phyloP scores from a whole-genome alignment of 139 green algal genomes.

The Micromonas commoda region DNA sequence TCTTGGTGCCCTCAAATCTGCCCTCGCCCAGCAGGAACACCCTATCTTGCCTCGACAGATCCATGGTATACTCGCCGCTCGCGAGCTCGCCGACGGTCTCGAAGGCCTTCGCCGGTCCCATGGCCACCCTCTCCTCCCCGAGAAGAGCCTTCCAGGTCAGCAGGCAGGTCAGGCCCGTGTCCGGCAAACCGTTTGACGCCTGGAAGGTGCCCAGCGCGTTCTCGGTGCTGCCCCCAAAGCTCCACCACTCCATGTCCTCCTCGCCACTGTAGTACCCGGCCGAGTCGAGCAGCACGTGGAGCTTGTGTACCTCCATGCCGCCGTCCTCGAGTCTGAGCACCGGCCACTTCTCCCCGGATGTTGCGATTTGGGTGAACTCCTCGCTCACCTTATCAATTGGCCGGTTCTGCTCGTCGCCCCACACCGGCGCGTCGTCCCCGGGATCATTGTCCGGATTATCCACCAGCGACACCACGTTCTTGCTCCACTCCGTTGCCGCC shows the following conservation, averaged over 20 bases:
- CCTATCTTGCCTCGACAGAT: background rate
- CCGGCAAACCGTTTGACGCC: slow-evolving; percentile 10
- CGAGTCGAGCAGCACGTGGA: slow-evolving; percentile 46
- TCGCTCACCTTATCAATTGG: background rate
- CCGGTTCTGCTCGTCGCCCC: background rate
- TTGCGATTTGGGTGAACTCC: background rate
- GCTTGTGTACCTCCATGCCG: slow-evolving; percentile 48
- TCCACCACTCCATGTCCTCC: slow-evolving; percentile 59
- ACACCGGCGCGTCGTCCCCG: background rate
- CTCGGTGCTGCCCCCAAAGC: slow-evolving; percentile 49
- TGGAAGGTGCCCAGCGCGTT: slow-evolving; percentile 53
- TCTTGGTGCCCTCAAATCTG: background rate
- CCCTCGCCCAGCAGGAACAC: background rate
- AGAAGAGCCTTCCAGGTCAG: slow-evolving; percentile 7
- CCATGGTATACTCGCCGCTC: background rate
- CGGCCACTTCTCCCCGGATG: background rate
- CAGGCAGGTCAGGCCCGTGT: slow-evolving; percentile 6
- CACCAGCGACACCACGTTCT: background rate
- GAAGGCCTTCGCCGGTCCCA: background rate
- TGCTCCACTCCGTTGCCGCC: background rate
- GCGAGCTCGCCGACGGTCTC: background rate
- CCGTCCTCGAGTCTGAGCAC: slow-evolving; percentile 55
- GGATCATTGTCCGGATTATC: background rate
- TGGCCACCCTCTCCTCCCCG: background rate
- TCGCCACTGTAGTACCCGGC: slow-evolving; percentile 48